Base-by-base conservation (phyloP, 2,329 filamentous ascomycete genomes). In the Hymenotorrendiella dingleyae region DNA sequence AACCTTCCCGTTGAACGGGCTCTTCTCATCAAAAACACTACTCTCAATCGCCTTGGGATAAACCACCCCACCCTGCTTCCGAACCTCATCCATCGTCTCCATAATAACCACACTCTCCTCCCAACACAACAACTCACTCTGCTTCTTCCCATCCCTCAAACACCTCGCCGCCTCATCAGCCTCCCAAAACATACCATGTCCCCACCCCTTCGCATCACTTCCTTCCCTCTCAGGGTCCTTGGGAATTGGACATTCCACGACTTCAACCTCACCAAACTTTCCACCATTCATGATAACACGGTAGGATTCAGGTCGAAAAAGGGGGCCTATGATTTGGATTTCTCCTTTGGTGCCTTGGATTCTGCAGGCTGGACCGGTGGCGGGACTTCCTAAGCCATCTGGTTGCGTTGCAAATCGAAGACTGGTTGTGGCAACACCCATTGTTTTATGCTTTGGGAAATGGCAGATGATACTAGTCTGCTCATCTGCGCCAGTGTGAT, bases 121-220 rank as follows among this genome's bases (percentile, higher is more conserved):
- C 68, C 72, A 70, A 17, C 69, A 67, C 61, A 83, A 62, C 3
- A 65, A 67, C 48, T 74, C 71, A 47, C 80, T 79, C 62, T 85
- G 74, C 48, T 77, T 66, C 57, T 75, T 73, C 6, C 80, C 78
- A 61, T 83, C 80, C 45, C 74, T 66, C 37, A 85, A 55, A 47
- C 79, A 81, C 36, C 75, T 70, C 11, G 75, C 82, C 40, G 72
- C 78, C 64, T 83, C 81, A 60, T 84, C 81, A 1, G 82, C 82
- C 59, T 84, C 80, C 77, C 78, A 85, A 59, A 78, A 82, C 80
- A 84, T 83, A 1, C 80, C 80, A 42, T 78, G 74, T 1, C 79
- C 80, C 54, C 70, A 58, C 3, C 45, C 46, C 7, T 40, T 36
- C 29, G 36, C 26, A 12, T 42, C 42, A 23, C 36, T 40, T 1